Percentiles rank a stretch among this genome's conserved stretches.
These are phyloP conservation scores for Diutina scorzettiae DNA, from an alignment of 1,139 yeast genomes.

Conservation along the genomic window DNA sequence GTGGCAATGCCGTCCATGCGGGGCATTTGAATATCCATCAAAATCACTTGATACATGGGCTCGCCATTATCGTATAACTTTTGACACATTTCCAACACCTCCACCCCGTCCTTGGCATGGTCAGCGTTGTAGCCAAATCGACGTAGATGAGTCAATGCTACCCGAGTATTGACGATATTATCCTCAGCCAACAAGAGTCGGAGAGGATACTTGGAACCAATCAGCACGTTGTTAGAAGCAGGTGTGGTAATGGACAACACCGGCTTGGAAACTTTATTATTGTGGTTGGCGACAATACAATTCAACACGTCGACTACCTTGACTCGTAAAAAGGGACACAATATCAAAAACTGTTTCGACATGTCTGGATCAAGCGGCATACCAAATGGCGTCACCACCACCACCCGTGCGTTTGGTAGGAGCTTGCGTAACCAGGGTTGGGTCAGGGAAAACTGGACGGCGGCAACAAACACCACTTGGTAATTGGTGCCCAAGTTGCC, in stretches of 20 bases:
- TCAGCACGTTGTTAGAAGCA: neutral
- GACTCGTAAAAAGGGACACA: constrained; percentile 23
- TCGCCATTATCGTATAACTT: constrained; percentile 17
- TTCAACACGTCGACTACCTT: constrained; percentile 16
- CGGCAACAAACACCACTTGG: neutral
- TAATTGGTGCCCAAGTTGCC: neutral
- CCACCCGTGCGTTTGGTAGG: neutral
- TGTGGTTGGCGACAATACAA: constrained; percentile 4
- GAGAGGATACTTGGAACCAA: constrained; percentile 25
- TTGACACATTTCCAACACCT: constrained; percentile 31
- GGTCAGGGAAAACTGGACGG: neutral
- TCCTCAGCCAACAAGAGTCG: constrained; percentile 42
- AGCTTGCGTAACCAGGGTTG: neutral
- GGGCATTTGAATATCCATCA: constrained; percentile 50
- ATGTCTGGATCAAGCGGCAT: constrained; percentile 16
- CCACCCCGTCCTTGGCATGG: constrained; percentile 45
- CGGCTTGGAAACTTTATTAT: neutral
- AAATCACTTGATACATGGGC: constrained; percentile 31
- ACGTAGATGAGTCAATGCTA: constrained; percentile 39
- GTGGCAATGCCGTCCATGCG: constrained; percentile 40
- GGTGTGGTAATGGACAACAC: neutral
- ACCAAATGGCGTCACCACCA: constrained; percentile 19
- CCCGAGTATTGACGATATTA: constrained; percentile 37
- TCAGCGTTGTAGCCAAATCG: constrained; percentile 43
- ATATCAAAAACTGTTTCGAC: constrained; percentile 16